Percentiles rank a stretch among this genome's conserved stretches.
Conservation (phyloP, 164 flowering plant genomes). For the Euptelea pleiosperma region DNA sequence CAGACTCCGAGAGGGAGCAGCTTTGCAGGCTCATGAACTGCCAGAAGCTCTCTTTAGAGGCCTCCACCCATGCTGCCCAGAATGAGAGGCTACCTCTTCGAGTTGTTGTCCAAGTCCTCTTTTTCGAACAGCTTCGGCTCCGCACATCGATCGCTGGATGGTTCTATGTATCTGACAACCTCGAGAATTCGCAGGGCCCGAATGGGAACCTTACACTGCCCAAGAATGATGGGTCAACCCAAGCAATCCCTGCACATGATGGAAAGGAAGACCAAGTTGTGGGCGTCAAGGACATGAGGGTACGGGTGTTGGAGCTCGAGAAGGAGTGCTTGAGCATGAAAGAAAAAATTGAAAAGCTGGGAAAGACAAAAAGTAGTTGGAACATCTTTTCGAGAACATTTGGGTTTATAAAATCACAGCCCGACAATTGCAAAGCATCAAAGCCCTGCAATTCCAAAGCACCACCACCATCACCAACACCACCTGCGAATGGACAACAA, state of each 20-base stretch:
- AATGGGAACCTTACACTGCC: slow-evolving; percentile 29
- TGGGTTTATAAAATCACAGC: slow-evolving; percentile 26
- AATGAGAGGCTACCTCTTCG: slow-evolving; percentile 72
- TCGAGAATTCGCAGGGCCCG: slow-evolving; percentile 36
- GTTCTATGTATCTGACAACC: slow-evolving; percentile 61
- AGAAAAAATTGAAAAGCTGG: slow-evolving; percentile 47
- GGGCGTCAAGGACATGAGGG: slow-evolving; percentile 38
- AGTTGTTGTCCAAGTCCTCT: slow-evolving; percentile 67
- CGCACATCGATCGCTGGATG: slow-evolving; percentile 60
- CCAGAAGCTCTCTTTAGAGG: slow-evolving; percentile 73
- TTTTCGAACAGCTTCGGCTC: slow-evolving; percentile 68
- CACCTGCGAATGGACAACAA: slow-evolving; percentile 7
- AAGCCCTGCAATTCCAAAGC: slow-evolving; percentile 13
- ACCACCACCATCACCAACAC: slow-evolving; percentile 3
- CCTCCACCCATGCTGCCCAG: slow-evolving; percentile 74
- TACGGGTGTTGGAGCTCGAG: slow-evolving; percentile 56
- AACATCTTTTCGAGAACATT: slow-evolving; percentile 37
- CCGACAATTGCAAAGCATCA: slow-evolving; percentile 20
- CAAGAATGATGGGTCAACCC: slow-evolving; percentile 10
- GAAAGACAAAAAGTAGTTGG: slow-evolving; percentile 51
- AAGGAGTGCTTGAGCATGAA: slow-evolving; percentile 57
- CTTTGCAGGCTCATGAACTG: slow-evolving; percentile 72
- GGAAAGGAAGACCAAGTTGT: slow-evolving; percentile 8
- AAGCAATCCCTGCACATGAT: slow-evolving; percentile 4
- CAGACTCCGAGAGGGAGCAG: slow-evolving; percentile 61